These are phyloP conservation scores for Rhodomyrtus tomentosa DNA, from an alignment of 345 rosid genomes.

Conservation along the genomic window DNA sequence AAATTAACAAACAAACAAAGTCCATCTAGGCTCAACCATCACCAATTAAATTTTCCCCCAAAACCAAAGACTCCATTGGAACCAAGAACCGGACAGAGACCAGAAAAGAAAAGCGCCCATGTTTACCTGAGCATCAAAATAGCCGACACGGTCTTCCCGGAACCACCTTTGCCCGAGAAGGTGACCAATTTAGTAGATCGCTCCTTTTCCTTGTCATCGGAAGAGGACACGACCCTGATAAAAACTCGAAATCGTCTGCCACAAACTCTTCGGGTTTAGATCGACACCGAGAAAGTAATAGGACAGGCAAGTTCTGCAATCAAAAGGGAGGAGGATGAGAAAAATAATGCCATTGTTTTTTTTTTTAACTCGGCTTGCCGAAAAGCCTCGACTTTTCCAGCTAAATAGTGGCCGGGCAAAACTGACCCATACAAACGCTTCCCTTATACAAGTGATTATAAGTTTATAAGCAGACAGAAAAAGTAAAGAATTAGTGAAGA, in stretches of 20 bases:
- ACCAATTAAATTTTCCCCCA: background rate
- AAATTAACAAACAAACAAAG: background rate
- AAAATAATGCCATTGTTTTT: background rate
- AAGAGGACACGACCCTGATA: slow-evolving; percentile 10
- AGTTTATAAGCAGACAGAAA: too few relatives aligned
- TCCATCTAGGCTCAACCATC: background rate
- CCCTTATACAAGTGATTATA: too few relatives aligned
- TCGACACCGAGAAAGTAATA: background rate
- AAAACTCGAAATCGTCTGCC: slow-evolving; percentile 11
- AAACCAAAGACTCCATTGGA: background rate
- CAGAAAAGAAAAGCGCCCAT: background rate
- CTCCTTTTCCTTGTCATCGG: background rate
- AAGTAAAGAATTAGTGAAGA: too few relatives aligned
- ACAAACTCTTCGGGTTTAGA: background rate
- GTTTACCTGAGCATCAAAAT: slow-evolving; percentile 73
- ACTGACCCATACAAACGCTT: too few relatives aligned
- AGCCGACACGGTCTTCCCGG: slow-evolving; percentile 82
- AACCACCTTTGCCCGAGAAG: slow-evolving; percentile 84
- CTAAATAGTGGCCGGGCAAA: background rate
- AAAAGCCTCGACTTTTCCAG: background rate
- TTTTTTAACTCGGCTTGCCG: background rate
- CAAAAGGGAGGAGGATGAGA: background rate
- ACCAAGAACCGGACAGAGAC: background rate
- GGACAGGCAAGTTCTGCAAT: background rate
- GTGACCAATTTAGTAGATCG: slow-evolving; percentile 47